Conservation (phyloP, 208 protist species). For the Leishmania amazonensis region DNA sequence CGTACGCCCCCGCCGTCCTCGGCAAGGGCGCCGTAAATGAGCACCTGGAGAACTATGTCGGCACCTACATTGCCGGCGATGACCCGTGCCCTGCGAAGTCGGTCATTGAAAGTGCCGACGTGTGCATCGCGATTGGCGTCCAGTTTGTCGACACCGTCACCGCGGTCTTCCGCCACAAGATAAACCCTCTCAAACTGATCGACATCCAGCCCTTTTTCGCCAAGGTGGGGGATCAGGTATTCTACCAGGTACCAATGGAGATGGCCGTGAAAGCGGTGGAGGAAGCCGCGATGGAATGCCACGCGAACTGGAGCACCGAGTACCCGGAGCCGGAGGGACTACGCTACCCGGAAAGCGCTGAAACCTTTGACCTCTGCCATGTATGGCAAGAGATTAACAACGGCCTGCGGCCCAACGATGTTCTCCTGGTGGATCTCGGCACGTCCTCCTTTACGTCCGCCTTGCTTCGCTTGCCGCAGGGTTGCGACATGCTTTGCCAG, state of each 20-base stretch:
- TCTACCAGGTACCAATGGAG: slow-evolving; percentile 50
- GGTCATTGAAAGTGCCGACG: slow-evolving; percentile 47
- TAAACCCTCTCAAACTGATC: slow-evolving; percentile 40
- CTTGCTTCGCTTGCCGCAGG: slow-evolving; percentile 40
- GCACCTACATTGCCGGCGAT: slow-evolving; percentile 45
- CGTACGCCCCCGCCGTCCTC: slow-evolving; percentile 36
- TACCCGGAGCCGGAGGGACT: slow-evolving; percentile 39
- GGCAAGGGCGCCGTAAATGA: slow-evolving; percentile 56
- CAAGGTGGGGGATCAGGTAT: slow-evolving; percentile 42
- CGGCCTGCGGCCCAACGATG: slow-evolving; percentile 40
- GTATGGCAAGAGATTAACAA: slow-evolving; percentile 55
- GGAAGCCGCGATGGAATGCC: slow-evolving; percentile 35
- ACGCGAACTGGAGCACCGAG: slow-evolving; percentile 42
- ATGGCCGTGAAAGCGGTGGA: slow-evolving; percentile 39
- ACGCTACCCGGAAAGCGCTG: slow-evolving; percentile 4
- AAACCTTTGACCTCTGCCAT: slow-evolving; percentile 37
- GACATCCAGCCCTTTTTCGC: slow-evolving; percentile 54
- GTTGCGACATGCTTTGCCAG: slow-evolving; percentile 31
- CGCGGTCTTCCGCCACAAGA: slow-evolving; percentile 42
- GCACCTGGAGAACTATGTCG: slow-evolving; percentile 50
- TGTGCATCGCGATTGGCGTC: slow-evolving; percentile 47
- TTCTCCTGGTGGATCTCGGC: slow-evolving; percentile 54
- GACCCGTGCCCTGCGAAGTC: slow-evolving; percentile 30
- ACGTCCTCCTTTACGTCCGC: slow-evolving; percentile 47
- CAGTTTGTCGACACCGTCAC: slow-evolving; percentile 48